Conservation (phyloP, 2,329 filamentous ascomycete genomes). For the Chrysoporthe deuterocubensis region DNA sequence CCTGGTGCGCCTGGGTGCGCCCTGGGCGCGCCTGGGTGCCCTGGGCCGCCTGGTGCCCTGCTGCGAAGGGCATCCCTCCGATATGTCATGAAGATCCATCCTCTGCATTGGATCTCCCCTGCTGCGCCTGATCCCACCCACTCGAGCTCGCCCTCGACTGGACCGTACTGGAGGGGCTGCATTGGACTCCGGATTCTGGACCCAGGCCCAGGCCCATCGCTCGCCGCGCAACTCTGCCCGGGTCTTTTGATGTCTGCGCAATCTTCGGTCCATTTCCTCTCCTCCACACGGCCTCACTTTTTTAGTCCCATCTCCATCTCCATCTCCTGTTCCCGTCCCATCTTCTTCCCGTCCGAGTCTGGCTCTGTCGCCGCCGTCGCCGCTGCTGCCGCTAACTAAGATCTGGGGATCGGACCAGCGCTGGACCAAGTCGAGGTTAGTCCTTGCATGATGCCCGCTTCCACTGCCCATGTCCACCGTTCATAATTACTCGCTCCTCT, state of each 20-base stretch:
- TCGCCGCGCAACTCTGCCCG: conserved; percentile 1
- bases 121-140: conserved; percentile 9
- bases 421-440: conserved; percentile 9
- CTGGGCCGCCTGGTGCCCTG: background rate
- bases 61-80: background rate
- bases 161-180: background rate
- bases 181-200: background rate
- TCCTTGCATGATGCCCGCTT: background rate
- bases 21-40: background rate
- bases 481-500: background rate
- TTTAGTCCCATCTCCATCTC: background rate
- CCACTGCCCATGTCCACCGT: background rate
- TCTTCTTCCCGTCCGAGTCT: background rate
- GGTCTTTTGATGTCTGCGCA: background rate
- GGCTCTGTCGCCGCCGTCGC: background rate
- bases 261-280: background rate
- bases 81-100: background rate
- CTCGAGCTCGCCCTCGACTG: background rate
- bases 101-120: background rate
- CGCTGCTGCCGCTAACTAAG: background rate
- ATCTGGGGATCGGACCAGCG: conserved; percentile 9
- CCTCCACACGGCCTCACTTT: background rate
- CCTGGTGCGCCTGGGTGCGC: background rate
- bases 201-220: background rate
- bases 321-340: background rate